Evolutionary conservation across 768 basidiomycete species (phyloP).

Genomic region (Cystofilobasidium macerans): DNA sequence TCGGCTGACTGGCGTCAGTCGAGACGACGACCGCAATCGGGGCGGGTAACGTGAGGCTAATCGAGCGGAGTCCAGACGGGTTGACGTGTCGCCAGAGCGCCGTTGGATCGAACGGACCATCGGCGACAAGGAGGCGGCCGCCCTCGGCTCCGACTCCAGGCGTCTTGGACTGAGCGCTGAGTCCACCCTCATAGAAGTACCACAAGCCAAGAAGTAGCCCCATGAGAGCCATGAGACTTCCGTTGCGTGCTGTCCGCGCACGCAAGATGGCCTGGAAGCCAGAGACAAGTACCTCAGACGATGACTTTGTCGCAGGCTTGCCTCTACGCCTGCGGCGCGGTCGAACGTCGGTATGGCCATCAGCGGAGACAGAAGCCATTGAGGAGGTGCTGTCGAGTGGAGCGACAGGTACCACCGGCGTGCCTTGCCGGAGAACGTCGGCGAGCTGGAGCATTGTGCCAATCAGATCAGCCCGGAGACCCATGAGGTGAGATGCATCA

Average conservation of each 20-base stretch:
- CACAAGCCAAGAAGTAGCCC: constrained; percentile 6
- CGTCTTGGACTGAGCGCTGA: background rate
- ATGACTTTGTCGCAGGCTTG: constrained; percentile 12
- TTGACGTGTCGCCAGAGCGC: constrained; percentile 34
- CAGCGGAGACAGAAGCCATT: too few relatives aligned
- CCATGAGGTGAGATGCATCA: background rate
- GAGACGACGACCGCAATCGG: constrained; percentile 64
- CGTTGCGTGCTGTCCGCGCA: constrained; percentile 32
- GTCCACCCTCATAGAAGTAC: constrained; percentile 15
- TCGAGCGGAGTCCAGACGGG: constrained; percentile 29
- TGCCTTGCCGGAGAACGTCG: constrained; percentile 67
- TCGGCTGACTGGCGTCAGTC: constrained; percentile 29
- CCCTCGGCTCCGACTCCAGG: background rate
- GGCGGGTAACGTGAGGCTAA: constrained; percentile 30
- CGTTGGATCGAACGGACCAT: constrained; percentile 23
- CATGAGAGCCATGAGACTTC: constrained; percentile 31
- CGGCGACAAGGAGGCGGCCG: constrained; percentile 6
- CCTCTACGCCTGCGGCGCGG: background rate
- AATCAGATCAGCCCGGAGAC: background rate
- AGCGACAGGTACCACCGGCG: constrained; percentile 29
- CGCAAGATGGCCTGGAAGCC: constrained; percentile 26
- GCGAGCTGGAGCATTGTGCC: constrained; percentile 49
- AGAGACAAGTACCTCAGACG: constrained; percentile 19
- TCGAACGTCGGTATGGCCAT: background rate
- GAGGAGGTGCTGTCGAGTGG: constrained; percentile 18